Conservation (phyloP, 371 early-diverging fungal genomes). For the Dinochytrium kinnereticum region DNA sequence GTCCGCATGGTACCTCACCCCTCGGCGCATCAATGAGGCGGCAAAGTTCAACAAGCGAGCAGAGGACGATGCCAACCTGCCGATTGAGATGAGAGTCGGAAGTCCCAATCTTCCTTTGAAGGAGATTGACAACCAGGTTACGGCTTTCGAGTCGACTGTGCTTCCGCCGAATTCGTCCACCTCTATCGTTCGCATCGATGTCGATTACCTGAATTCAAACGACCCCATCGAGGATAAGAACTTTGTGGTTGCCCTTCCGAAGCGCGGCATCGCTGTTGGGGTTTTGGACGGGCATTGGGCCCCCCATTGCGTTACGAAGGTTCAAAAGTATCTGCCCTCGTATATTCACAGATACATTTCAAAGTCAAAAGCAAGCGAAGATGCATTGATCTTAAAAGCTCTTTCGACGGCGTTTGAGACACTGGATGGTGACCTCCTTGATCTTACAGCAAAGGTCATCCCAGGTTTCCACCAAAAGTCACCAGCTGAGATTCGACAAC, state of each 20-base stretch:
- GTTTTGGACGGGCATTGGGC: constrained; percentile 5
- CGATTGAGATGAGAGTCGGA: background rate
- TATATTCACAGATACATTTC: background rate
- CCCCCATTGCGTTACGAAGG: background rate
- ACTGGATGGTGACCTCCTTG: background rate
- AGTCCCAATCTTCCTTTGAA: background rate
- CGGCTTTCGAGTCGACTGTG: background rate
- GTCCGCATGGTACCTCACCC: background rate
- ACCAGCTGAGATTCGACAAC: background rate
- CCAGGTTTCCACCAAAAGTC: background rate
- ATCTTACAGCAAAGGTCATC: background rate
- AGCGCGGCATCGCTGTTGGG: background rate
- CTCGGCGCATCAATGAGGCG: background rate
- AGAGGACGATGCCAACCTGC: too few relatives aligned
- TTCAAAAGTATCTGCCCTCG: background rate
- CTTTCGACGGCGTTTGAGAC: background rate
- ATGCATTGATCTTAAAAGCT: background rate
- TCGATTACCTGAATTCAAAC: background rate
- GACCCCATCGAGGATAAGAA: background rate
- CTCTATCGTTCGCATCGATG: background rate
- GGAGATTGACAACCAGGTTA: background rate
- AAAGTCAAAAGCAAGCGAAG: background rate
- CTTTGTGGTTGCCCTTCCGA: background rate
- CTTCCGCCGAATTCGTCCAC: background rate
- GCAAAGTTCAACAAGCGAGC: too few relatives aligned